phyloP scores from a whole-genome alignment of 1,284 basidiomycete species.

The Ustilago esculenta region DNA sequence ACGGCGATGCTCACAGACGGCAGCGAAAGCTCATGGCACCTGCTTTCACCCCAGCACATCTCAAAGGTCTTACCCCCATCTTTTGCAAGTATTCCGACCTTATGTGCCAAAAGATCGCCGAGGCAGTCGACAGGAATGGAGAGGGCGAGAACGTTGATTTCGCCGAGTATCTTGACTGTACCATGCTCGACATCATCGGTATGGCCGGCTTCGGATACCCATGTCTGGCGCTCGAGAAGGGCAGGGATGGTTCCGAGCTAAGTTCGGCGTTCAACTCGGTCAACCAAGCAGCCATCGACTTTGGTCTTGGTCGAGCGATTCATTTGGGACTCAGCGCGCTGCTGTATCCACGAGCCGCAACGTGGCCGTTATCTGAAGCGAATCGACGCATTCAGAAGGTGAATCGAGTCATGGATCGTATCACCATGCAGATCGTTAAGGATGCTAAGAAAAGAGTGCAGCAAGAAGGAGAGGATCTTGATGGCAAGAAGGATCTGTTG shows the following conservation, averaged over 20 bases:
- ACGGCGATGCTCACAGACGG: constrained; percentile 38
- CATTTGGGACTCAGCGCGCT: constrained; percentile 32
- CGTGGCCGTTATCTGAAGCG: constrained; percentile 32
- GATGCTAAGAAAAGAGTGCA: constrained; percentile 14
- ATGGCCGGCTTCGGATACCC: constrained; percentile 59
- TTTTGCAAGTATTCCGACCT: constrained; percentile 44
- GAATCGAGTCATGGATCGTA: constrained; percentile 36
- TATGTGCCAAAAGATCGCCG: constrained; percentile 43
- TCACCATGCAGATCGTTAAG: constrained; percentile 30
- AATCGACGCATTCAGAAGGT: constrained; percentile 34
- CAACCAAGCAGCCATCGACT: constrained; percentile 45
- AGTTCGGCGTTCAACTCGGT: constrained; percentile 32
- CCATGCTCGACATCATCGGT: constrained; percentile 64
- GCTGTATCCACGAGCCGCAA: constrained; percentile 26
- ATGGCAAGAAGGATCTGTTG: constrained; percentile 40
- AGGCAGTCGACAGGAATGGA: neutral
- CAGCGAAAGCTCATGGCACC: constrained; percentile 55
- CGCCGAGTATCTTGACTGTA: constrained; percentile 51
- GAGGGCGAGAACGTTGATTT: constrained; percentile 31
- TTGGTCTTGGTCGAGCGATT: constrained; percentile 29
- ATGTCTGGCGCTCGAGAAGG: constrained; percentile 52
- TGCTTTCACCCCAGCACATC: constrained; percentile 49
- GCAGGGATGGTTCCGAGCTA: constrained; percentile 35
- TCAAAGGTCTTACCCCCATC: constrained; percentile 41
- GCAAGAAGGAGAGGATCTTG: constrained; percentile 26